Conservation (phyloP, 2,329 filamentous ascomycete genomes). For the Colletotrichum lentis region DNA sequence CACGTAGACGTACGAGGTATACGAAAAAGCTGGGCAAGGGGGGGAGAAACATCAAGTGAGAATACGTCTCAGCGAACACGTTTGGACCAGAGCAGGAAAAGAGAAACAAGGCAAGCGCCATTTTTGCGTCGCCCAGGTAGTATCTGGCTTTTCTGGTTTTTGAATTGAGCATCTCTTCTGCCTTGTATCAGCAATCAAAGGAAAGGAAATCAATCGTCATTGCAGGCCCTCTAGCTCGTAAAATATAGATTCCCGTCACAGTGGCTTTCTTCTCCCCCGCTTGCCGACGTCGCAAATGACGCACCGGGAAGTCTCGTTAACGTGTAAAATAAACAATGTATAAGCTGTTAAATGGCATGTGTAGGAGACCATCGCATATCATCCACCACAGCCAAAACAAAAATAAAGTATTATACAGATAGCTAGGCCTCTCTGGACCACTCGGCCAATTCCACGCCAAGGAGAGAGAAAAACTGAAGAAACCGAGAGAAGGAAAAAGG, state of each 20-base stretch:
- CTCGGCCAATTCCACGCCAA: slow-evolving; percentile 5
- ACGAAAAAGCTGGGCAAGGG: too few species aligned
- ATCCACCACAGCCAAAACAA: neutral
- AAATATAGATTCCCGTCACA: neutral
- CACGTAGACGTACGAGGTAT: slow-evolving; percentile 53
- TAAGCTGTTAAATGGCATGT: slow-evolving; percentile 32
- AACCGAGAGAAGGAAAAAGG: slow-evolving; percentile 23
- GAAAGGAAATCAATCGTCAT: neutral
- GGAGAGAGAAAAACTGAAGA: slow-evolving; percentile 25
- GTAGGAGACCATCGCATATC: slow-evolving; percentile 10
- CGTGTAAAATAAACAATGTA: slow-evolving; percentile 19
- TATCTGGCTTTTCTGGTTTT: neutral
- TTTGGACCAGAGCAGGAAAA: neutral
- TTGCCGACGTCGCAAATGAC: neutral
- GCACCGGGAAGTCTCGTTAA: neutral
- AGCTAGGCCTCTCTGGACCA: slow-evolving; percentile 9
- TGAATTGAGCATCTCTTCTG: neutral
- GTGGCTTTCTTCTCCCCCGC: neutral
- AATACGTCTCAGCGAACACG: neutral
- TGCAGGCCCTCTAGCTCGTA: neutral
- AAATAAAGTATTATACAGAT: slow-evolving; percentile 38
- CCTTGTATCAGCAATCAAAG: neutral
- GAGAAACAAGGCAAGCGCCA: neutral
- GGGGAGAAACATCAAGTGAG: neutral
- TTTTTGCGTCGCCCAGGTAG: neutral